These are phyloP conservation scores for Leptographium lundbergii DNA, from an alignment of 2,329 filamentous ascomycete species.

Conservation along the genomic window DNA sequence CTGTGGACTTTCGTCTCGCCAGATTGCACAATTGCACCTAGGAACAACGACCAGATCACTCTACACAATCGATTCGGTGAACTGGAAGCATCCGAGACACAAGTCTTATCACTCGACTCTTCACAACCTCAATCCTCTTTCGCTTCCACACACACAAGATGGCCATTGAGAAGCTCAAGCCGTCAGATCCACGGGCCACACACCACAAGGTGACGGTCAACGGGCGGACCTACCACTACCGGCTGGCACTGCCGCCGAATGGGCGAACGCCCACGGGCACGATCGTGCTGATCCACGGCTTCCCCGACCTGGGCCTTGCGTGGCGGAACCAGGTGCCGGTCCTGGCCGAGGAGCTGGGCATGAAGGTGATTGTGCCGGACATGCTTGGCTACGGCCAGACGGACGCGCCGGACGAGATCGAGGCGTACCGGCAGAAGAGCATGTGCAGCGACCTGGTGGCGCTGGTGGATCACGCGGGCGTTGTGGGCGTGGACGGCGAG, in stretches of 20 bases:
- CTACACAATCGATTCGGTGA: not conserved
- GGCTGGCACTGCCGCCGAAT: conserved; percentile 36
- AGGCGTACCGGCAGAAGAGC: conserved; percentile 58
- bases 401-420: conserved; percentile 48
- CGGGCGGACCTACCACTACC: conserved; percentile 58
- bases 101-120: too few relatives aligned
- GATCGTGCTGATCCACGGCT: conserved; percentile 52
- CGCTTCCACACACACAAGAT: not conserved
- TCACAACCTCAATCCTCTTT: not conserved
- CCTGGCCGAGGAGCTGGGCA: conserved; percentile 54
- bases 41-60: not conserved
- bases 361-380: conserved; percentile 74
- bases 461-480: conserved; percentile 48
- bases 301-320: conserved; percentile 69
- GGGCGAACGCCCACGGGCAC: conserved; percentile 19
- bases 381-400: conserved; percentile 78
- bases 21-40: too few relatives aligned
- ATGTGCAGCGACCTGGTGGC: conserved; percentile 63
- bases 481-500: conserved; percentile 19
- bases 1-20: too few relatives aligned
- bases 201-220: conserved; percentile 51
- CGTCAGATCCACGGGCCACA: conserved; percentile 53
- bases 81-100: too few relatives aligned
- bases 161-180: conserved; percentile 38
- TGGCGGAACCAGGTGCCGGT: conserved; percentile 85